Evolutionary conservation across 2,329 filamentous ascomycete genomes (phyloP), one percentile per base, ranked within the genome.

Genomic region (Pseudogymnoascus sp.): DNA sequence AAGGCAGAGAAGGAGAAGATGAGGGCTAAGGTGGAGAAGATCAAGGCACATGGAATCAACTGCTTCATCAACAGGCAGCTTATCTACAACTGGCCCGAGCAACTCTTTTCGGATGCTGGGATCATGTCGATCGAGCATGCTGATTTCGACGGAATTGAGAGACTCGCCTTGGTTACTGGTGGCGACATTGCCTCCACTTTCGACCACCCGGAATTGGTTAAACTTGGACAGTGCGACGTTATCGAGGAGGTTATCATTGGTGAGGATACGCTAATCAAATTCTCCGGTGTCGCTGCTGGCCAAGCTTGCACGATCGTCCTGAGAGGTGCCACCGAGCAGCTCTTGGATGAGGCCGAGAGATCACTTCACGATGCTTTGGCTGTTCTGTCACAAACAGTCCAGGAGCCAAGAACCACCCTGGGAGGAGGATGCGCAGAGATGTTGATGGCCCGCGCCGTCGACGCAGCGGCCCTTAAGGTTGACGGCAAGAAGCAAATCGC

Each of bases 31-130:
- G 95, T 99, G 54, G 95, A 99, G 68, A 93, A 91, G 78, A 99
- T 99, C 81, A 99, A 97, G 85, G 85, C 91, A 57, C 95, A 99
- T 74, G 95, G 95, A 65, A 97, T 99, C 80, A 99, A 99, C 84
- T 97, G 95, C 83, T 99, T 99, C 78, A 96, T 99, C 77, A 99
- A 99, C 84, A 84, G 95, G 71, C 95, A 99, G 77, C 86, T 99
- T 68, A 99, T 99, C 79, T 99, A 99, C 84, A 99, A 99, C 83
- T 99, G 95, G 95, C 95, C 95, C 5, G 95, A 99, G 78, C 95
- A 99, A 79, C 88, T 99, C 57, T 99, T 99, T 74, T 92, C 93
- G 37, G 95, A 99, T 76, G 93, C 93, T 6, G 95, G 95, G 67
- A 97, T 99, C 77, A 90, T 96, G 82, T 96, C 92, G 29, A 99